These are phyloP conservation scores for Umbelopsis sp. DNA, from an alignment of 192 early-diverging fungal genomes.

Conservation along the genomic window DNA sequence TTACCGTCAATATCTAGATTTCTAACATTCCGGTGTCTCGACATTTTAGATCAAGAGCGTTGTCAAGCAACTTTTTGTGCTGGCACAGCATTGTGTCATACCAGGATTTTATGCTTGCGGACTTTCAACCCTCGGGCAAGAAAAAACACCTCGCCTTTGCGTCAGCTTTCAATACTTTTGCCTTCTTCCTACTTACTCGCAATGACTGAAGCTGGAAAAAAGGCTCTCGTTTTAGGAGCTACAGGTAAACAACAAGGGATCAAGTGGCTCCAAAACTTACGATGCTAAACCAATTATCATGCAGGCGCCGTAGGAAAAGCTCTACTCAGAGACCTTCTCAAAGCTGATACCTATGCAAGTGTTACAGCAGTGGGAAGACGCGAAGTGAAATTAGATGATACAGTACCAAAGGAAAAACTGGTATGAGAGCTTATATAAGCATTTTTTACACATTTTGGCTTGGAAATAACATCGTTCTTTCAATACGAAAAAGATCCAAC, in stretches of 20 bases:
- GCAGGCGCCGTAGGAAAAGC: conserved; percentile 63
- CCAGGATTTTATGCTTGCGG: neutral
- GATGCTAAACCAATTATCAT: neutral
- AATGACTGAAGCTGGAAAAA: conserved; percentile 18
- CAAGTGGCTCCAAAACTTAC: neutral
- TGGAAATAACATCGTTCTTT: neutral
- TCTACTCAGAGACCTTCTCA: conserved; percentile 56
- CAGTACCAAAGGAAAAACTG: conserved; percentile 46
- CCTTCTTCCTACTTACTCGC: neutral
- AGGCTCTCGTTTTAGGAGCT: neutral
- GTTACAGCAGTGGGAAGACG: conserved; percentile 63
- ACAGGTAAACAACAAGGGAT: neutral
- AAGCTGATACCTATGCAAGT: conserved; percentile 43
- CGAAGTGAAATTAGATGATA: conserved; percentile 42
- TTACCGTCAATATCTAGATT: conserved; percentile 58
- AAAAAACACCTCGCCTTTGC: neutral
- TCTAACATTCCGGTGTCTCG: conserved; percentile 54
- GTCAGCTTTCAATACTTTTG: neutral
- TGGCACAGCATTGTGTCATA: neutral
- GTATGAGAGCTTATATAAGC: conserved; percentile 12
- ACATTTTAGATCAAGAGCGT: conserved; percentile 39
- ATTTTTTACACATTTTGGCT: neutral
- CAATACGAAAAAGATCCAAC: conserved; percentile 52
- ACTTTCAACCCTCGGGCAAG: neutral
- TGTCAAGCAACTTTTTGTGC: neutral